Conservation (phyloP, 176 grass and related monocot genomes). For the Eragrostis curvula region DNA sequence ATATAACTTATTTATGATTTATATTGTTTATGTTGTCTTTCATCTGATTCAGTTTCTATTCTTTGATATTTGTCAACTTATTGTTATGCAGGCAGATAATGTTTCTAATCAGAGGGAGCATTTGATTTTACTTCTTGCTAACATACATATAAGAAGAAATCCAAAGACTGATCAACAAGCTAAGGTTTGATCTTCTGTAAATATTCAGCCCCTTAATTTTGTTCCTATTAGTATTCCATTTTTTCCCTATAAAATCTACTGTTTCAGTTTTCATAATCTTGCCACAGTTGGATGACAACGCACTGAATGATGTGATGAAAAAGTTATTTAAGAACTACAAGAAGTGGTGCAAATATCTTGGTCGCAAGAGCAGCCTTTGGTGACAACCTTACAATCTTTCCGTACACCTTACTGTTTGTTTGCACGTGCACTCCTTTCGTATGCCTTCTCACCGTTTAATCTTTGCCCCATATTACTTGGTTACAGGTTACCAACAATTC, state of each 20-base stretch:
- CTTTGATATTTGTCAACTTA: conserved; percentile 46
- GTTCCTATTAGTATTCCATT: conserved; percentile 27
- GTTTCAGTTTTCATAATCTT: conserved; percentile 11
- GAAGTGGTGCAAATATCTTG: conserved; percentile 88
- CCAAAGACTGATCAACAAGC: conserved; percentile 62
- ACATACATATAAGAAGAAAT: conserved; percentile 77
- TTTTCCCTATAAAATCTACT: conserved; percentile 28
- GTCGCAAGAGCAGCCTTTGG: conserved; percentile 90
- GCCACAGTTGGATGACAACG: conserved; percentile 75
- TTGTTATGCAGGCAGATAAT: conserved; percentile 82
- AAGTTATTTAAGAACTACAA: conserved; percentile 98
- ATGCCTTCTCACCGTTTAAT: conserved; percentile 17
- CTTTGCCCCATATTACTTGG: conserved; percentile 25
- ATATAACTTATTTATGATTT: conserved; percentile 32
- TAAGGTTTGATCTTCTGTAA: conserved; percentile 63
- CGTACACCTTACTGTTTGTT: not conserved
- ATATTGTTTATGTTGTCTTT: conserved; percentile 24
- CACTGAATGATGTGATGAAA: conserved; percentile 81
- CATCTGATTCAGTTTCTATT: conserved; percentile 29
- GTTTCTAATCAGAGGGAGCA: conserved; percentile 95
- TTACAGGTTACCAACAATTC: conserved; percentile 89
- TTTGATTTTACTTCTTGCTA: conserved; percentile 92
- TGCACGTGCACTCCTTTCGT: not conserved
- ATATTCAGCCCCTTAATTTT: conserved; percentile 16
- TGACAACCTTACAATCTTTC: conserved; percentile 36